Evolutionary conservation across 805 yeast genomes (phyloP), one percentile per base, ranked within the genome.

Genomic region (Candida wancherniae): DNA sequence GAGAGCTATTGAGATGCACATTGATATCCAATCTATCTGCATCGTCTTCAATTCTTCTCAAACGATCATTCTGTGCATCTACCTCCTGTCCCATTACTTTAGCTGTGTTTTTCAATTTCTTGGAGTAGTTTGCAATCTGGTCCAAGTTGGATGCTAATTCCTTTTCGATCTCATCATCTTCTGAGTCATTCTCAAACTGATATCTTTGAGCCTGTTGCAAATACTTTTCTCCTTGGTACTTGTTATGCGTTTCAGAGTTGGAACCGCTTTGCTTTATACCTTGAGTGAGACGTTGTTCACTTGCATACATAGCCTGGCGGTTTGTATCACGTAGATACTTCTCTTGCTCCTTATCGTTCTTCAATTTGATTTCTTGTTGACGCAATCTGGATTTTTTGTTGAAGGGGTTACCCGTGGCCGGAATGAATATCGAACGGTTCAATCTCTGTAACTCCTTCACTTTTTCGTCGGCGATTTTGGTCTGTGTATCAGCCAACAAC

Each of bases 151-250:
- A 62, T 32, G 87, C 88, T 45, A 87, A 75, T 57, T 88, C 95
- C 40, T 80, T 74, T 53, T 90, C 97, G 75, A 86, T 75, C 45
- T 80, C 92, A 48, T 87, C 95, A 57, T 92, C 97, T 54, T 90
- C 97, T 29, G 78, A 77, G 57, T 90, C 97, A 28, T 82, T 83
- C 51, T 86, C 96, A 47, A 85, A 84, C 48, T 84, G 84, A 58
- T 81, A 87, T 42, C 76, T 63, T 35, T 74, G 63, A 2, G 94
- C 82, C 22, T 76, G 78, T 11, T 66, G 64, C 28, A 76, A 68
- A 40, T 69, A 58, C 41, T 63, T 56, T 33, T 76, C 75, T 29
- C 74, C 73, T 33, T 65, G 70, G 40, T 73, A 73, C 50, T 75
- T 73, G 33, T 64, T 65, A 28, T 51, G 53, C 9, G 55, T 35